Percentiles rank a stretch among this genome's conserved stretches.
Conservation (phyloP, 2,329 filamentous ascomycete species). For the Penicillium sp. region DNA sequence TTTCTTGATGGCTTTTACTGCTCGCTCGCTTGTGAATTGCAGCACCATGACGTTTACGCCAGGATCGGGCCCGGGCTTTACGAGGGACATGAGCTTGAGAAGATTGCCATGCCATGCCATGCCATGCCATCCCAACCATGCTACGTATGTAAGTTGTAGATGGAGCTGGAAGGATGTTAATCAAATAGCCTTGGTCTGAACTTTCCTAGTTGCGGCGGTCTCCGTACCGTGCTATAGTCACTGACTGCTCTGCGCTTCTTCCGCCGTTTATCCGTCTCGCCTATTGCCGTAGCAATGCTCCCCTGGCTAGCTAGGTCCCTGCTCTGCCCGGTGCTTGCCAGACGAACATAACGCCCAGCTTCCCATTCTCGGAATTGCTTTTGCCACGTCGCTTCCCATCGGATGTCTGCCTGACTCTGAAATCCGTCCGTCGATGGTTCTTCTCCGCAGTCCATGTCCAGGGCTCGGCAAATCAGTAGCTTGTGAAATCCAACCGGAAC, state of each 20-base stretch:
- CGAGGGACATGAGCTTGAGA: background rate
- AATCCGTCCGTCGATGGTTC: background rate
- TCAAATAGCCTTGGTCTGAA: background rate
- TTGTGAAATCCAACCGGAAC: slow-evolving; percentile 1
- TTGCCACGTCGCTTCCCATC: slow-evolving; percentile 3
- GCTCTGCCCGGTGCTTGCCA: slow-evolving; percentile 1
- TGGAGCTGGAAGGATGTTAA: background rate
- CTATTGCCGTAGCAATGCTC: background rate
- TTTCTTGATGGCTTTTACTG: background rate
- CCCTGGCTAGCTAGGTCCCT: background rate
- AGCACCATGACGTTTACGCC: slow-evolving; percentile 1
- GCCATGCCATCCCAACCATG: too few species aligned
- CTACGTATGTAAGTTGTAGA: too few species aligned
- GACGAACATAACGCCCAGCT: background rate
- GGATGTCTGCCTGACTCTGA: background rate
- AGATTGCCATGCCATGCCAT: too few species aligned
- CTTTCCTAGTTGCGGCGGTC: background rate
- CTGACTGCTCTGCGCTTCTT: background rate
- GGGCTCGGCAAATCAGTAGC: background rate
- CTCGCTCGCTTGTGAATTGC: background rate
- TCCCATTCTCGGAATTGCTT: background rate
- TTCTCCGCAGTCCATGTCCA: background rate
- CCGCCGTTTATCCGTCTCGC: background rate
- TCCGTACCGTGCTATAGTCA: slow-evolving; percentile 8
- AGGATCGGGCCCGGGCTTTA: slow-evolving; percentile 15